Percentiles rank a stretch among this genome's conserved stretches.
Evolutionary conservation across 805 yeast genomes (phyloP).

Genomic region (Tanozyma kutaoensis): DNA sequence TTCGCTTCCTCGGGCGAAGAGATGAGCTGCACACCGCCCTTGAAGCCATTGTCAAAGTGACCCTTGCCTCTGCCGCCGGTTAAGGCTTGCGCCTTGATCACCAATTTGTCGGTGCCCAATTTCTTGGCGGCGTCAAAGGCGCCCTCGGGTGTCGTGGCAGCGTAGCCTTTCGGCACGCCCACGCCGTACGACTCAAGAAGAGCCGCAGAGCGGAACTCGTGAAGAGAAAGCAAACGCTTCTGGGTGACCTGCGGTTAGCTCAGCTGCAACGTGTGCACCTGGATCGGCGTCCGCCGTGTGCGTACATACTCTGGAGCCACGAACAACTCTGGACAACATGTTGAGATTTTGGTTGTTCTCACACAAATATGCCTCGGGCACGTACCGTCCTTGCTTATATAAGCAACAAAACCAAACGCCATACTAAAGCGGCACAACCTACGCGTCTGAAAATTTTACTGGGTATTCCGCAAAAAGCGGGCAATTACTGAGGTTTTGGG

Average conservation of each 20-base stretch:
- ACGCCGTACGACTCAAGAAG: constrained; percentile 73
- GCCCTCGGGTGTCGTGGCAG: constrained; percentile 81
- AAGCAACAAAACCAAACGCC: no score
- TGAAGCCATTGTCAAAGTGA: constrained; percentile 85
- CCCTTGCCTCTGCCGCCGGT: constrained; percentile 99
- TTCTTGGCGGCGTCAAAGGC: constrained; percentile 74
- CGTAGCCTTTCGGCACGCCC: constrained; percentile 83
- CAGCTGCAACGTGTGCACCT: no score
- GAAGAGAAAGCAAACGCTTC: constrained; percentile 77
- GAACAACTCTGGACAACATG: constrained; percentile 31
- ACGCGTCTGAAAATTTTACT: no score
- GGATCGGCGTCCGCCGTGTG: no score
- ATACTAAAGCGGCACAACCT: no score
- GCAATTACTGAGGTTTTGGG: no score
- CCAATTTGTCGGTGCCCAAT: constrained; percentile 70
- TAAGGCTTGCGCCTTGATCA: constrained; percentile 94
- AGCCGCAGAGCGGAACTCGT: constrained; percentile 92
- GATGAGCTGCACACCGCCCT: constrained; percentile 93
- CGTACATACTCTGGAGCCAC: constrained; percentile 29
- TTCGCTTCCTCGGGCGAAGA: constrained; percentile 76
- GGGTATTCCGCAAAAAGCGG: no score
- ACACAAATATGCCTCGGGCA: constrained; percentile 7
- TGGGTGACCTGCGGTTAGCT: no score
- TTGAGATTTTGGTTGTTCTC: no score
- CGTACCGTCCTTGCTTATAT: constrained; percentile 11